Conservation (phyloP, 169 alveolate genomes). For the Plasmodium gallinaceum region DNA sequence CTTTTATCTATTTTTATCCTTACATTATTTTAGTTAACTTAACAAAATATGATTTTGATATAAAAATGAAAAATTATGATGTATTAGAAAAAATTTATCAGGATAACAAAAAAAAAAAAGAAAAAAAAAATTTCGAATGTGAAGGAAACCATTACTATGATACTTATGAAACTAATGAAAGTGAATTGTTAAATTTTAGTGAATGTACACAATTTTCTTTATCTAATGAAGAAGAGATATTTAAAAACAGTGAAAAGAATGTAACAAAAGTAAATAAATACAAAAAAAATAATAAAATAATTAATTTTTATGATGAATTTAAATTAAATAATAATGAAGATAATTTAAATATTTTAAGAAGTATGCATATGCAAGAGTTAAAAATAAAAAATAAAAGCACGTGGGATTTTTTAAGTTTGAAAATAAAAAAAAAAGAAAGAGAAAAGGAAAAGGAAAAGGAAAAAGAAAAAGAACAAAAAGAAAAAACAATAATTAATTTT, state of each 20-base stretch:
- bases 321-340: background rate
- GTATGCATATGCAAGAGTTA: constrained; percentile 47
- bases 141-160: background rate
- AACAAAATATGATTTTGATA: constrained; percentile 40
- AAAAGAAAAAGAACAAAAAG: background rate
- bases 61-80: constrained; percentile 22
- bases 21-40: constrained; percentile 41
- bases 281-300: background rate
- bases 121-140: background rate
- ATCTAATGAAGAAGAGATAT: constrained; percentile 27
- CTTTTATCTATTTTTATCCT: constrained; percentile 44
- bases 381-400: constrained; percentile 44
- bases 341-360: background rate
- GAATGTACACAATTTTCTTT: constrained; percentile 24
- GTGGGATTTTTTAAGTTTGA: constrained; percentile 53
- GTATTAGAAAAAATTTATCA: background rate
- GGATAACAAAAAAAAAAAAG: background rate
- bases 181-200: constrained; percentile 42
- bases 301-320: too few species aligned
- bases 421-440: constrained; percentile 1
- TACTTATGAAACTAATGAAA: constrained; percentile 8
- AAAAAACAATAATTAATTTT: background rate
- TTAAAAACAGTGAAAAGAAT: background rate
- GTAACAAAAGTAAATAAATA: background rate
- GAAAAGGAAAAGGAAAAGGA: background rate